These are phyloP conservation scores for Tuber magnatum DNA, from an alignment of 495 filamentous ascomycete genomes.

Conservation along the genomic window DNA sequence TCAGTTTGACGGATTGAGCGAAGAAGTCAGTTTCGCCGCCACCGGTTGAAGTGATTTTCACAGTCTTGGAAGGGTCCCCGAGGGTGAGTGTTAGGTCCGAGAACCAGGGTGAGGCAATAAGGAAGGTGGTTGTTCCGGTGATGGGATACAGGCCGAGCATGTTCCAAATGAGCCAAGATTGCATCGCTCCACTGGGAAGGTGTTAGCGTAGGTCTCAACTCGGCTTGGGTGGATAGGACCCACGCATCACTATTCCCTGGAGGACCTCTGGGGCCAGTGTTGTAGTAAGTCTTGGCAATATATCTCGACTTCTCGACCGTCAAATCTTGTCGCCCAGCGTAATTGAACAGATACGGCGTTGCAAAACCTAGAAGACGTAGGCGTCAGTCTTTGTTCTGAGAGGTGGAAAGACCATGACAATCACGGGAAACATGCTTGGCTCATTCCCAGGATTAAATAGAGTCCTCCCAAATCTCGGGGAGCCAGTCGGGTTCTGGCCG, in stretches of 20 bases:
- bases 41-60: constrained; percentile 52
- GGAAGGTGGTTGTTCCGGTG: constrained; percentile 58
- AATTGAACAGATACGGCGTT: constrained; percentile 66
- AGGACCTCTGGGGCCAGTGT: constrained; percentile 48
- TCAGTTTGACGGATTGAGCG: constrained; percentile 51
- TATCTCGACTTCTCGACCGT: constrained; percentile 51
- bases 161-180: constrained; percentile 62
- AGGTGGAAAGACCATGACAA: neutral
- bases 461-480: constrained; percentile 48
- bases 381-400: constrained; percentile 5
- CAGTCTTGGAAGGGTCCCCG: constrained; percentile 47
- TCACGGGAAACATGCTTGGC: constrained; percentile 41
- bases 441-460: constrained; percentile 66
- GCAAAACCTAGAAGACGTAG: constrained; percentile 48
- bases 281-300: constrained; percentile 53
- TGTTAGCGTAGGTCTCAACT: neutral
- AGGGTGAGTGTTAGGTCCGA: constrained; percentile 53
- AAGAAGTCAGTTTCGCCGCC: constrained; percentile 48
- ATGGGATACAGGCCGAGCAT: constrained; percentile 65
- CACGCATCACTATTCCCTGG: constrained; percentile 61
- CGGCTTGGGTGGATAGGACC: neutral
- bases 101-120: constrained; percentile 60
- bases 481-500: constrained; percentile 48
- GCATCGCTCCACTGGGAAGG: constrained; percentile 53
- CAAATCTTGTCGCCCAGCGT: constrained; percentile 54